Evolutionary conservation across 306 rosid species (phyloP), one percentile per base, ranked within the genome.

Genomic region (Lablab purpureus): DNA sequence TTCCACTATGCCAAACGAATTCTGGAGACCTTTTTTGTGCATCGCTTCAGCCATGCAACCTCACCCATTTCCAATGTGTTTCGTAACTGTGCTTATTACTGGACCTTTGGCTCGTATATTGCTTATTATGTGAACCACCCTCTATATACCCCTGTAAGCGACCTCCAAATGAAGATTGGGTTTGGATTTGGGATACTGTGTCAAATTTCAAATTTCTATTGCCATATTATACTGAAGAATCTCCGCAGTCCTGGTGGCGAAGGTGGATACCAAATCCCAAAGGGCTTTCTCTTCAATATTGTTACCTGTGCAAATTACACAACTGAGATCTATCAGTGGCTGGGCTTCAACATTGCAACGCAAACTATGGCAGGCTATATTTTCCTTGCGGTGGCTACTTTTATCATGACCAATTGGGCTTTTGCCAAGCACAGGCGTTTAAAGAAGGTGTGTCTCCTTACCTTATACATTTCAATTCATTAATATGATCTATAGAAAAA

Each of bases 291-390:
- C 68, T 96, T 96, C 91, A 93, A 90, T 58, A 85, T 96, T 49
- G 98, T 93, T 78, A 96, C 98, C 12, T 96, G 99, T 78, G 99
- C 99, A 46, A 96, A 96, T 80, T 96, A 96, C 64, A 91, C 99
- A 9, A 96, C 98, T 0, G 99, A 96, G 86, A 96, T 96, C 68
- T 96, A 96, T 83, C 99, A 96, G 87, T 96, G 99, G 99, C 46
- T 96, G 81, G 99, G 99, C 7, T 96, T 96, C 90, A 96, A 95
- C 83, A 79, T 96, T 69, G 98, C 98, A 7, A 93, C 99, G 3
- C 99, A 93, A 85, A 91, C 99, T 23, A 66, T 91, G 21, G 99
- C 99, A 12, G 97, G 99, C n/a, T 91, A 88, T 55, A 7, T 87
- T 46, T 96, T 96, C 67, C 83, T 88, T 6, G 86, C 72, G 1